Evolutionary conservation across 2,329 filamentous ascomycete species (phyloP).

Genomic region (Fusarium sp.): DNA sequence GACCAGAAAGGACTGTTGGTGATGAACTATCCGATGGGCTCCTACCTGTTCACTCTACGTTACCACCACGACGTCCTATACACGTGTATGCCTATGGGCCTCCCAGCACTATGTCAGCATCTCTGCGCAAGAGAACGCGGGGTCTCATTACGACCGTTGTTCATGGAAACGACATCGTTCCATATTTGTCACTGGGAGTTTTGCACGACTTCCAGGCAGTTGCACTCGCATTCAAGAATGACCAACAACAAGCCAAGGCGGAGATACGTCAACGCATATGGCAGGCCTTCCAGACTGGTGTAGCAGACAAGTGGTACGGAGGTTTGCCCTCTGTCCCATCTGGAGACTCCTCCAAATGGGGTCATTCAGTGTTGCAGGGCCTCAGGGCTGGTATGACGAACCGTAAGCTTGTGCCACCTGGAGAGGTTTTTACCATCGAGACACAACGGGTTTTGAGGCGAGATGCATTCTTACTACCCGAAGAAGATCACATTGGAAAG

Average conservation of each 20-base stretch:
- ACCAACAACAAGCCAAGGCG: constrained; percentile 72
- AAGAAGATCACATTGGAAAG: constrained; percentile 64
- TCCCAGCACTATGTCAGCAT: constrained; percentile 76
- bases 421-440: constrained; percentile 80
- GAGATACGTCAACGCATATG: constrained; percentile 75
- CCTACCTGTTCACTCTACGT: constrained; percentile 54
- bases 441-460: constrained; percentile 73
- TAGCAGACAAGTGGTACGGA: constrained; percentile 70
- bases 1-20: constrained; percentile 55
- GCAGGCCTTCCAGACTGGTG: constrained; percentile 69
- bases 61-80: constrained; percentile 75
- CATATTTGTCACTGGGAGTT: constrained; percentile 76
- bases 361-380: constrained; percentile 72
- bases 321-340: constrained; percentile 50
- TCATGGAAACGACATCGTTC: constrained; percentile 79
- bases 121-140: constrained; percentile 74
- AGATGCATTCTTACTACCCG: constrained; percentile 67
- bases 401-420: constrained; percentile 77
- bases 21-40: constrained; percentile 44
- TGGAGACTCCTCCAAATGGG: constrained; percentile 74
- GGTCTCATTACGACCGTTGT: constrained; percentile 80
- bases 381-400: constrained; percentile 75
- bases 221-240: constrained; percentile 77
- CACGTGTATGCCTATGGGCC: constrained; percentile 85
- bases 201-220: constrained; percentile 80